These are phyloP conservation scores for Fusarium dlaminii DNA, from an alignment of 2,329 filamentous ascomycete species.

Conservation along the genomic window DNA sequence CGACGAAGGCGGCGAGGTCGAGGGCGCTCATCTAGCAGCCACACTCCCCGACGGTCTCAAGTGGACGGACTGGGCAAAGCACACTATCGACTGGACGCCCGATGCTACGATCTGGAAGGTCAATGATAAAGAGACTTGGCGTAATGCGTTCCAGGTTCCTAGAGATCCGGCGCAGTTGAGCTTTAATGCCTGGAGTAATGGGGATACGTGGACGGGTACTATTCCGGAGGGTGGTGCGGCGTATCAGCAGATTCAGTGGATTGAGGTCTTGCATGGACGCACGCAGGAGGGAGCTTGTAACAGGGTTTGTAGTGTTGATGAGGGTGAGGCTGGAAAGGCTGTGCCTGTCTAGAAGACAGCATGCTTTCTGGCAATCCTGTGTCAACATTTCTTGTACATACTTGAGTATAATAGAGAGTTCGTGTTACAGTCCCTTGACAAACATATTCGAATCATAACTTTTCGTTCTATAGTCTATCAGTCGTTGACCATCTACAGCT, in stretches of 20 bases:
- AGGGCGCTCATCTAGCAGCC: constrained; percentile 55
- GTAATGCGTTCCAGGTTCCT: constrained; percentile 64
- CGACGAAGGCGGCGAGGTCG: constrained; percentile 54
- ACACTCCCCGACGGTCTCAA: constrained; percentile 53
- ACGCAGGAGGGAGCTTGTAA: constrained; percentile 38
- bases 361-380: neutral
- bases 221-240: constrained; percentile 61
- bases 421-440: neutral
- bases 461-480: neutral
- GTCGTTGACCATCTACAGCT: constrained; percentile 44
- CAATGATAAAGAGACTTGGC: constrained; percentile 57
- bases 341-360: constrained; percentile 41
- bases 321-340: constrained; percentile 50
- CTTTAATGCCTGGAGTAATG: constrained; percentile 69
- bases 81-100: constrained; percentile 68
- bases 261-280: constrained; percentile 64
- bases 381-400: constrained; percentile 4
- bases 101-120: constrained; percentile 64
- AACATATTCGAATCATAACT: neutral
- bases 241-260: constrained; percentile 67
- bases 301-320: constrained; percentile 38
- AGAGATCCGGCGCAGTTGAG: constrained; percentile 59
- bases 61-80: constrained; percentile 65
- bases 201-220: constrained; percentile 64
- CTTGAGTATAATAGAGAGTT: neutral